Evolutionary conservation across 352 stramenopile genomes (phyloP).

Genomic region (Pilasporangium apinafurcum): DNA sequence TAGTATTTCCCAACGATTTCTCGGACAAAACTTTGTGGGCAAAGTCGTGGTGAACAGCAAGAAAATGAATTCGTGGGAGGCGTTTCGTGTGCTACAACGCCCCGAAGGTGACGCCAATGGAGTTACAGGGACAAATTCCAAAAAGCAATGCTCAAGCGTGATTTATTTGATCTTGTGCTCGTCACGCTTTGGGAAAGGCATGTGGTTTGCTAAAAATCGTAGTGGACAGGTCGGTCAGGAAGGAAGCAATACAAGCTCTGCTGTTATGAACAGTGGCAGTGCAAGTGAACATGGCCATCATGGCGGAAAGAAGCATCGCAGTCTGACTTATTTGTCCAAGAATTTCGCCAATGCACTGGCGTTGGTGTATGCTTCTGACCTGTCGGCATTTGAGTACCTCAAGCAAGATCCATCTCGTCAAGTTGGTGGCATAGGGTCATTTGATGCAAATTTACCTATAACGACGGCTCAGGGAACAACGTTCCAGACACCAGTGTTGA

Average conservation of each 20-base stretch:
- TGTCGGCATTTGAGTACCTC: slow-evolving; percentile 36
- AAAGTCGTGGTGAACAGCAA: slow-evolving; percentile 47
- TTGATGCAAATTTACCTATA: background rate
- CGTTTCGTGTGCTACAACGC: slow-evolving; percentile 60
- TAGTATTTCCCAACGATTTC: slow-evolving; percentile 45
- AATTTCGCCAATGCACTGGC: slow-evolving; percentile 61
- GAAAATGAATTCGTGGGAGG: slow-evolving; percentile 67
- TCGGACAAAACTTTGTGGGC: slow-evolving; percentile 75
- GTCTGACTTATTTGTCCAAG: slow-evolving; percentile 58
- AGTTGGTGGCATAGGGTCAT: background rate
- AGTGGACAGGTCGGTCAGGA: slow-evolving; percentile 6
- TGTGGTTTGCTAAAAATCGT: slow-evolving; percentile 60
- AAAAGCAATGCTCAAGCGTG: slow-evolving; percentile 7
- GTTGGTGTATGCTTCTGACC: slow-evolving; percentile 62
- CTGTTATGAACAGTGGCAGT: slow-evolving; percentile 4
- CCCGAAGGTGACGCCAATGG: slow-evolving; percentile 10
- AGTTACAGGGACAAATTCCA: slow-evolving; percentile 1
- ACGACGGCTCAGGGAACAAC: slow-evolving; percentile 15
- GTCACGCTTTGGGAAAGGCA: slow-evolving; percentile 73
- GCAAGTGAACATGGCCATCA: slow-evolving; percentile 10
- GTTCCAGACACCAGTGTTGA: slow-evolving; percentile 40
- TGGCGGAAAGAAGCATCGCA: slow-evolving; percentile 9
- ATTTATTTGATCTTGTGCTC: slow-evolving; percentile 76
- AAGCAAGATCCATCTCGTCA: background rate
- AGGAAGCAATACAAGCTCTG: background rate